Conservation (phyloP, 495 filamentous ascomycete genomes). For the Monascus purpureus region DNA sequence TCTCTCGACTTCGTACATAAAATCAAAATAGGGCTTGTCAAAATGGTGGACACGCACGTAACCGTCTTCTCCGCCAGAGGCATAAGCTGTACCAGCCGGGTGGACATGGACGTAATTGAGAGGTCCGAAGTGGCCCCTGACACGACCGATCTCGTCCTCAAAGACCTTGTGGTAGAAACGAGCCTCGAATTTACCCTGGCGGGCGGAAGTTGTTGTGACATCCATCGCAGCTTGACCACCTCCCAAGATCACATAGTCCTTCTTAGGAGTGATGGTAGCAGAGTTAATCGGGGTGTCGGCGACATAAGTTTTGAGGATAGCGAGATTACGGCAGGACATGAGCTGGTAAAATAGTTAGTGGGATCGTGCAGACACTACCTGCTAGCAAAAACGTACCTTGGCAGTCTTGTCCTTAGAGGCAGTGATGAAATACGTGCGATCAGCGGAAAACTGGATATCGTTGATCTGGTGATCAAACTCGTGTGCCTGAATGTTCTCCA, state of each 20-base stretch:
- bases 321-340: constrained; percentile 66
- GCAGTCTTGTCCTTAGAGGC: constrained; percentile 95
- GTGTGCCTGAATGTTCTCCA: constrained; percentile 68
- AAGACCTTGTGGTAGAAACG: constrained; percentile 99
- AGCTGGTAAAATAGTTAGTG: constrained; percentile 37
- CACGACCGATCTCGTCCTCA: constrained; percentile 94
- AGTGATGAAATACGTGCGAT: constrained; percentile 96
- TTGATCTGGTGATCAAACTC: constrained; percentile 73
- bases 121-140: constrained; percentile 92
- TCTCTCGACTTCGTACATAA: constrained; percentile 95
- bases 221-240: constrained; percentile 98
- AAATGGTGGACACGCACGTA: constrained; percentile 98
- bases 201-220: constrained; percentile 85
- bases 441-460: constrained; percentile 85
- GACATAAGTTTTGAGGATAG: constrained; percentile 80
- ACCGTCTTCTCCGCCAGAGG: constrained; percentile 90
- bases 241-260: constrained; percentile 93
- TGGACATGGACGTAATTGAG: constrained; percentile 82
- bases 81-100: constrained; percentile 80
- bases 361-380: no score
- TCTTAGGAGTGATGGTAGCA: constrained; percentile 82
- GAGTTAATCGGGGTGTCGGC: constrained; percentile 96
- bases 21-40: constrained; percentile 96
- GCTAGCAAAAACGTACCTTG: constrained; percentile 54
- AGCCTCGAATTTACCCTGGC: constrained; percentile 97